These are phyloP conservation scores for Pleomassaria siparia DNA, from an alignment of 2,329 filamentous ascomycete genomes.

Conservation along the genomic window DNA sequence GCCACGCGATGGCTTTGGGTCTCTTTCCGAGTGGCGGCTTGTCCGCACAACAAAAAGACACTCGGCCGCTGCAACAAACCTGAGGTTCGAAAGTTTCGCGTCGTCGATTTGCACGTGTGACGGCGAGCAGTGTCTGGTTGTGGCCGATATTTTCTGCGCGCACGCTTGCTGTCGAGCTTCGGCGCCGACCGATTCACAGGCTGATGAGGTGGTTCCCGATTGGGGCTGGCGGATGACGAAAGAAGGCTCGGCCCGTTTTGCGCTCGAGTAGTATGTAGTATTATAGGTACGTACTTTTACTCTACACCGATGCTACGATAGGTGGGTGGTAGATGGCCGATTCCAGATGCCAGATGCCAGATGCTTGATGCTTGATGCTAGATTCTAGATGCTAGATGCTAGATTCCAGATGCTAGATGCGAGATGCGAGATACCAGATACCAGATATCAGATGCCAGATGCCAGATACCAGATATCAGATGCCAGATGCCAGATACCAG, in stretches of 20 bases:
- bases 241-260: conserved; percentile 35
- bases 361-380: no score
- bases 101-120: conserved; percentile 8
- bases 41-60: conserved; percentile 8
- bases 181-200: conserved; percentile 23
- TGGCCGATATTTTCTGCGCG: conserved; percentile 2
- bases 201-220: conserved; percentile 24
- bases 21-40: conserved; percentile 15
- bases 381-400: no score
- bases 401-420: no score
- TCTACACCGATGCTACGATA: no score
- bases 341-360: no score
- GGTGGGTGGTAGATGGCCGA: no score
- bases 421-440: no score
- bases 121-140: background rate
- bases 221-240: conserved; percentile 34
- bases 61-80: conserved; percentile 17
- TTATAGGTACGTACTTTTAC: no score
- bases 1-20: conserved; percentile 8
- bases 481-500: no score
- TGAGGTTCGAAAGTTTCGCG: conserved; percentile 10
- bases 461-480: no score
- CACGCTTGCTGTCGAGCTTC: background rate
- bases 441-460: no score
- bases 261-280: no score